Percentiles rank a stretch among this genome's conserved stretches.
phyloP scores from a whole-genome alignment of 257 asterid species.

The Salvia miltiorrhiza region DNA sequence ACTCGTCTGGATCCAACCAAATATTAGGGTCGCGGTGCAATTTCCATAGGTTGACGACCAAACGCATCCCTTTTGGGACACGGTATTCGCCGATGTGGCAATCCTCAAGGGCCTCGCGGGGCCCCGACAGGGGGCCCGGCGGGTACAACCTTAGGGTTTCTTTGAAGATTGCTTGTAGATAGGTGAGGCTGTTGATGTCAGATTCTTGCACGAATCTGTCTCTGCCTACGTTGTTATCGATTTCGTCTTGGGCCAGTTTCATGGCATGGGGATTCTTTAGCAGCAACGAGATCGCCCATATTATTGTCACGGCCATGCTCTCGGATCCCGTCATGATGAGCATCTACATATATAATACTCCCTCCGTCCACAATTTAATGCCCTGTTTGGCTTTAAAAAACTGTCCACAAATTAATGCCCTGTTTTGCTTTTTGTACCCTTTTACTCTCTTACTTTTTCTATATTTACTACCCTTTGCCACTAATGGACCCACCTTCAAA shows the following conservation, averaged over 20 bases:
- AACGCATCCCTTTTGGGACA: constrained; percentile 48
- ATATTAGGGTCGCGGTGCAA: no score
- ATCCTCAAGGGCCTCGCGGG: constrained; percentile 44
- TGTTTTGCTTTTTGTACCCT: no score
- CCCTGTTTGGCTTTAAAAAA: no score
- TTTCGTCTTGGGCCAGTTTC: no score
- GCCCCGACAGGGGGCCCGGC: constrained; percentile 58
- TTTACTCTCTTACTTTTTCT: no score
- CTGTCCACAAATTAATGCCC: no score
- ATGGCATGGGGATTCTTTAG: constrained; percentile 30
- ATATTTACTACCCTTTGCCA: no score
- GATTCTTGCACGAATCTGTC: constrained; percentile 47
- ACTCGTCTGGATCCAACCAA: no score
- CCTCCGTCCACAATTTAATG: no score
- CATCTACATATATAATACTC: constrained; percentile 24
- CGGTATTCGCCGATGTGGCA: constrained; percentile 27
- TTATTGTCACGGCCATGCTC: constrained; percentile 50
- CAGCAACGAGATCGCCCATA: constrained; percentile 54
- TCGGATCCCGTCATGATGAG: constrained; percentile 51
- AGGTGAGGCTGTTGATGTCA: constrained; percentile 40
- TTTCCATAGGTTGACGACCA: constrained; percentile 50
- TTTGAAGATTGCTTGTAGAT: constrained; percentile 46
- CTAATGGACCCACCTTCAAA: no score
- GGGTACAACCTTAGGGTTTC: constrained; percentile 63
- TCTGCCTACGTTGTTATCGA: constrained; percentile 36